phyloP scores from a whole-genome alignment of 345 rosid genomes.

The Geranium brycei region DNA sequence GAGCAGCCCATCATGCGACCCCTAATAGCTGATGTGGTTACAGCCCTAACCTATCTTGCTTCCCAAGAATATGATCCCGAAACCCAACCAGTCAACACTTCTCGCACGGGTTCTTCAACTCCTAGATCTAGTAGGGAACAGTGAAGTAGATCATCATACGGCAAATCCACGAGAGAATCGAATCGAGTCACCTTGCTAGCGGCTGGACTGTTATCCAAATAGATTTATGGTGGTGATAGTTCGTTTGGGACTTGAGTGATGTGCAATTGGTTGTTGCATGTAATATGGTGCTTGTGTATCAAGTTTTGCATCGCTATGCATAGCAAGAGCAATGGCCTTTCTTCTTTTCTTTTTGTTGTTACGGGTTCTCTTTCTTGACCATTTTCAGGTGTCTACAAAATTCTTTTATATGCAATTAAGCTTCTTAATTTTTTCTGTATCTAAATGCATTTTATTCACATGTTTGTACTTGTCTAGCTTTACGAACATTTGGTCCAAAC shows the following conservation, averaged over 20 bases:
- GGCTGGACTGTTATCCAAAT: neutral
- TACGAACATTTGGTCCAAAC: neutral
- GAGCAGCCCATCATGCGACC: conserved; percentile 69
- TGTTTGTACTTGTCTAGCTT: neutral
- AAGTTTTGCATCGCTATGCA: conserved; percentile 11
- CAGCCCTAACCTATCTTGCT: conserved; percentile 56
- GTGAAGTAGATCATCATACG: conserved; percentile 6
- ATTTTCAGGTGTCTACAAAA: neutral
- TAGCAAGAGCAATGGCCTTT: conserved; percentile 9
- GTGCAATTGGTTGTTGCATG: conserved; percentile 5
- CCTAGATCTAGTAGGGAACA: conserved; percentile 36
- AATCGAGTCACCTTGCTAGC: neutral
- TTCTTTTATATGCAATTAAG: conserved; percentile 20
- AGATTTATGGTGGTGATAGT: conserved; percentile 6
- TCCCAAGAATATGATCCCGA: conserved; percentile 36
- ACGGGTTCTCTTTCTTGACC: neutral
- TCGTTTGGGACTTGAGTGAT: conserved; percentile 8
- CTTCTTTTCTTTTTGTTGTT: neutral
- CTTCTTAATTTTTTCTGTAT: conserved; percentile 18
- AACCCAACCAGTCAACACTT: conserved; percentile 21
- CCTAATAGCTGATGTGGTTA: conserved; percentile 54
- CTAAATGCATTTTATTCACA: conserved; percentile 11
- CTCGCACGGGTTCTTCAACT: conserved; percentile 24
- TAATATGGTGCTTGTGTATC: neutral
- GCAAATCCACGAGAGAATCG: neutral